Conservation (phyloP, 2,329 filamentous ascomycete genomes). For the Diaporthe vexans region DNA sequence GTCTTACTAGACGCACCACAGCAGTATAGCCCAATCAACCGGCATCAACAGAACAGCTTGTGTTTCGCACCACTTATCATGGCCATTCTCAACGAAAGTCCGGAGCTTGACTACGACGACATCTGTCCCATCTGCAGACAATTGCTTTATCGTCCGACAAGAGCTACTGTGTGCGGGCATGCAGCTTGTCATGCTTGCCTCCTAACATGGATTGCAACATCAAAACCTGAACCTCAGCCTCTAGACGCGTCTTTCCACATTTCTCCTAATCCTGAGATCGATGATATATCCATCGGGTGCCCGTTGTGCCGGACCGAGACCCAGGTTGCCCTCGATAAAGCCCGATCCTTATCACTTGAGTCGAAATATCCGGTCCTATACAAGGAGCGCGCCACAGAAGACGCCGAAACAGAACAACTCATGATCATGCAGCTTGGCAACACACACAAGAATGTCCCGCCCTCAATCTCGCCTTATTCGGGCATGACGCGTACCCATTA, state of each 20-base stretch:
- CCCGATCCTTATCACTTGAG: not conserved
- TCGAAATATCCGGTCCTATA: not conserved
- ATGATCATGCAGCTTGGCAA: slow-evolving; percentile 35
- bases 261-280: not conserved
- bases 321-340: not conserved
- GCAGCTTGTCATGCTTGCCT: slow-evolving; percentile 23
- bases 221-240: slow-evolving; percentile 1
- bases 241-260: slow-evolving; percentile 2
- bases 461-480: slow-evolving; percentile 19
- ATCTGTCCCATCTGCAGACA: slow-evolving; percentile 28
- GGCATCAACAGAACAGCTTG: not conserved
- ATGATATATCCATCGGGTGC: not conserved
- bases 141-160: not conserved
- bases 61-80: not conserved
- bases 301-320: slow-evolving; percentile 15
- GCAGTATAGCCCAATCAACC: not conserved
- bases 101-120: slow-evolving; percentile 11
- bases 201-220: slow-evolving; percentile 26
- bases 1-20: not conserved
- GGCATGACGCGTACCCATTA: slow-evolving; percentile 16
- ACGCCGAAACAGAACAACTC: not conserved
- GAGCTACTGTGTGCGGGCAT: slow-evolving; percentile 13
- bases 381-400: not conserved
- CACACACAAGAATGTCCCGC: slow-evolving; percentile 31
- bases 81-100: not conserved